phyloP scores from a whole-genome alignment of 192 early-diverging fungal genomes.

The Gaertneriomyces sp. region DNA sequence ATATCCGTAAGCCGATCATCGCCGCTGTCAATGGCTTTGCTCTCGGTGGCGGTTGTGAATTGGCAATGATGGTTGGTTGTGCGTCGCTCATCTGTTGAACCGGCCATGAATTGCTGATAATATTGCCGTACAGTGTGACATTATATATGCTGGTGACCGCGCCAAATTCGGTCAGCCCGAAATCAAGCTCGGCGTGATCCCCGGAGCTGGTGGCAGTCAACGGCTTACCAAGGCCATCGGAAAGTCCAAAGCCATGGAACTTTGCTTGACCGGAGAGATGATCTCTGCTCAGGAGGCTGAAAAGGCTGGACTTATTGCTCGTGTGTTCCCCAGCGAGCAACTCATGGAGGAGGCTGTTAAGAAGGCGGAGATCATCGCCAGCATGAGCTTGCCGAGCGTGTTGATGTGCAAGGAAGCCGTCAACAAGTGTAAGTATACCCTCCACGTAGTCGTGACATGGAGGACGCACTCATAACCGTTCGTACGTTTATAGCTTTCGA shows the following conservation, averaged over 20 bases:
- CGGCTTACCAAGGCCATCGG: conserved; percentile 86
- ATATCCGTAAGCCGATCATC: conserved; percentile 91
- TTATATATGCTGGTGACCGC: conserved; percentile 97
- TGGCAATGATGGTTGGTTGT: conserved; percentile 86
- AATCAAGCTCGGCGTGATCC: conserved; percentile 95
- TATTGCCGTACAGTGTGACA: conserved; percentile 50
- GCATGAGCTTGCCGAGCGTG: conserved; percentile 77
- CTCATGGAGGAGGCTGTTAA: conserved; percentile 87
- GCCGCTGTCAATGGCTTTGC: conserved; percentile 98
- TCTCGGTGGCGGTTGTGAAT: conserved; percentile 96
- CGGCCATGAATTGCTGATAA: too few relatives aligned
- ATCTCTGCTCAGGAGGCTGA: conserved; percentile 82
- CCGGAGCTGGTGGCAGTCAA: conserved; percentile 66
- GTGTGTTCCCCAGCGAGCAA: conserved; percentile 79
- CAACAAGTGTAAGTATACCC: conserved; percentile 54
- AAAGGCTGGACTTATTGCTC: conserved; percentile 77
- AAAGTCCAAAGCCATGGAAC: conserved; percentile 98
- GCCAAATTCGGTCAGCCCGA: conserved; percentile 98
- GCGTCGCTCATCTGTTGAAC: too few relatives aligned
- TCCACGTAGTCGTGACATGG: too few relatives aligned
- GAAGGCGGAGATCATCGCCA: conserved; percentile 82
- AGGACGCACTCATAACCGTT: too few relatives aligned
- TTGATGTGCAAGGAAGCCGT: conserved; percentile 97
- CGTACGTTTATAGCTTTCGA: conserved; percentile 59
- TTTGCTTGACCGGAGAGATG: conserved; percentile 87